Evolutionary conservation across 106 monocot species (phyloP).

Genomic region (Ottelia alismoides): DNA sequence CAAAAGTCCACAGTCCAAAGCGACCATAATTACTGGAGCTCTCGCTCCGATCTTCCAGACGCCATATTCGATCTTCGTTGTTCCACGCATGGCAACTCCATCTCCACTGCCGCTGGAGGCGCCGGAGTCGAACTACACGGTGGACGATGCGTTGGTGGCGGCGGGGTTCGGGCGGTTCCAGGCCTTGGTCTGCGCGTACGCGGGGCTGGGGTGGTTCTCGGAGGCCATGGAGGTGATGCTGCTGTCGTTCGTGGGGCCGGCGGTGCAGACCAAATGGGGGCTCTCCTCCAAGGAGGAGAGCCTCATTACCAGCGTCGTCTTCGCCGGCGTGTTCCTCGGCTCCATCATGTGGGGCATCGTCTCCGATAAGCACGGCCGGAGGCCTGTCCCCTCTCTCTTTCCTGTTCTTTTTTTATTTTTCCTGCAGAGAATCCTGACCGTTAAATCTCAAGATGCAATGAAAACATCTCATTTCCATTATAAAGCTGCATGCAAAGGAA

Average conservation of each 20-base stretch:
- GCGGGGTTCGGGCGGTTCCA: conserved; percentile 77
- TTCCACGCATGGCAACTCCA: no score
- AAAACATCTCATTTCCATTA: no score
- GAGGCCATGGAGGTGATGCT: conserved; percentile 97
- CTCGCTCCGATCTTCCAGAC: no score
- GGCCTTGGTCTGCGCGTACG: conserved; percentile 47
- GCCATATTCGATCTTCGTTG: no score
- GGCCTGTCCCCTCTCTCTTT: conserved; percentile 32
- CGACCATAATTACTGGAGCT: no score
- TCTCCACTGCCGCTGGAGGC: not conserved
- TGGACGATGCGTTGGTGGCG: conserved; percentile 58
- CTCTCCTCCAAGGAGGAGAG: conserved; percentile 75
- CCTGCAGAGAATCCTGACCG: no score
- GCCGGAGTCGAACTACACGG: conserved; percentile 30
- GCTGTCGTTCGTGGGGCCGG: conserved; percentile 84
- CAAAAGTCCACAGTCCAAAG: no score
- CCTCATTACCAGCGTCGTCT: conserved; percentile 79
- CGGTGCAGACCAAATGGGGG: conserved; percentile 58
- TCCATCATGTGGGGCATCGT: conserved; percentile 75
- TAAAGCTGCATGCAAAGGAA: no score
- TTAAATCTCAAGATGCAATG: no score
- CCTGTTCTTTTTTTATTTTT: not conserved
- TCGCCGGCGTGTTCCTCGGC: conserved; percentile 85
- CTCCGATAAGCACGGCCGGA: conserved; percentile 80
- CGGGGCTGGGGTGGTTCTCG: conserved; percentile 93